phyloP scores from a whole-genome alignment of 2,329 filamentous ascomycete genomes.

The Claviceps citrina region DNA sequence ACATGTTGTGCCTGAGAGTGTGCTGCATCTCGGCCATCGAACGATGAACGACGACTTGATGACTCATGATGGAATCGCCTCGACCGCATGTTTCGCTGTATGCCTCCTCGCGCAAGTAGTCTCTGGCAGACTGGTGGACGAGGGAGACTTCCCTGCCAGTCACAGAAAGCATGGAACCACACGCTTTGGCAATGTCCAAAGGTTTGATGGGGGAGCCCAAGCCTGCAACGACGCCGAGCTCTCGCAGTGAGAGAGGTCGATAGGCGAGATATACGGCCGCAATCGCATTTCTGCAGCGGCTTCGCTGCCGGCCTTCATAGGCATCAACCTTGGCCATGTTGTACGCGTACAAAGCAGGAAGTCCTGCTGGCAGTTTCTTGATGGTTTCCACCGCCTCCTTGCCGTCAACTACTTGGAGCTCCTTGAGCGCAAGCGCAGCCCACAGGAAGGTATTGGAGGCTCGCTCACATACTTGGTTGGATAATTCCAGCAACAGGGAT shows the following conservation, averaged over 20 bases:
- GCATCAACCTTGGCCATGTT: constrained; percentile 5
- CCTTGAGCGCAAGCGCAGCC: constrained; percentile 7
- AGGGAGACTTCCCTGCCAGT: constrained; percentile 18
- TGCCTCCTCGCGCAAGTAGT: constrained; percentile 17
- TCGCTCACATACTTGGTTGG: constrained; percentile 6
- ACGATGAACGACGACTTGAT: constrained; percentile 18
- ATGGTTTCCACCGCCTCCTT: constrained; percentile 4
- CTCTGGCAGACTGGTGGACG: constrained; percentile 29
- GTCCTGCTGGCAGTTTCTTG: constrained; percentile 4
- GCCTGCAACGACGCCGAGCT: constrained; percentile 16
- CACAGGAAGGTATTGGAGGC: constrained; percentile 10
- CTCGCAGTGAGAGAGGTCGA: constrained; percentile 20
- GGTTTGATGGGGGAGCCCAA: constrained; percentile 7
- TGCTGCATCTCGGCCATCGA: constrained; percentile 19
- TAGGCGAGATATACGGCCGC: constrained; percentile 14
- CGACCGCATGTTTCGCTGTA: constrained; percentile 15
- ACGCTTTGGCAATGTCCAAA: constrained; percentile 16
- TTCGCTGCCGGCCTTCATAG: neutral
- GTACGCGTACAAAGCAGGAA: constrained; percentile 4
- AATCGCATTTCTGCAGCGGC: constrained; percentile 5
- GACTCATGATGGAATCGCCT: constrained; percentile 10
- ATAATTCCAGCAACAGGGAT: constrained; percentile 2
- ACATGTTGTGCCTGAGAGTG: constrained; percentile 23
- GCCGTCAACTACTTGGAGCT: constrained; percentile 5
- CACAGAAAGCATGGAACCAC: constrained; percentile 23